These are phyloP conservation scores for Peltaster fructicola DNA, from an alignment of 2,329 filamentous ascomycete species.

Conservation along the genomic window DNA sequence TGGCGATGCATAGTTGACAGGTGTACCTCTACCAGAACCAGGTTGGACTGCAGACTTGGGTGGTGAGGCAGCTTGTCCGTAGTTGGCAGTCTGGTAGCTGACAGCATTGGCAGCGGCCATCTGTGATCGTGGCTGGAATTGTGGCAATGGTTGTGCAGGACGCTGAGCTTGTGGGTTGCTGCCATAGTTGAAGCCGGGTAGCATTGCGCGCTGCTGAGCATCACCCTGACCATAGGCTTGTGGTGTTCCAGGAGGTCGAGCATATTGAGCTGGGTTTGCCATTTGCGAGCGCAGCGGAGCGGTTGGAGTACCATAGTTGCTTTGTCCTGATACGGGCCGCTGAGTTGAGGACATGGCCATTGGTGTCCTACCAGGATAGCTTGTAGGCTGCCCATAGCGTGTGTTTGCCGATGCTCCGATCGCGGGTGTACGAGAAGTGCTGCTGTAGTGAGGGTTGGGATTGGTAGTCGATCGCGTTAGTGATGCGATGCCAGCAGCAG, in stretches of 20 bases:
- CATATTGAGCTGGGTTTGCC: constrained; percentile 13
- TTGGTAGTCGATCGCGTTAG: constrained; percentile 15
- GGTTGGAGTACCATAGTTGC: constrained; percentile 13
- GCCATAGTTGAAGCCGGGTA: constrained; percentile 6
- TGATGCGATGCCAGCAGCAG: constrained; percentile 14
- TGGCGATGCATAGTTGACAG: constrained; percentile 13
- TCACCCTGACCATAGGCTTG: constrained; percentile 11
- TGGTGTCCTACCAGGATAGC: constrained; percentile 11
- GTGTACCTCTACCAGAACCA: constrained; percentile 13
- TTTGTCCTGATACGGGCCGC: constrained; percentile 13
- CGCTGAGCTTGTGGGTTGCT: constrained; percentile 8
- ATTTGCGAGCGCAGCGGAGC: constrained; percentile 9
- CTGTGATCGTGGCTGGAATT: constrained; percentile 11
- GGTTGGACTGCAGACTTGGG: constrained; percentile 9
- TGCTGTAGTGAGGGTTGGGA: constrained; percentile 16
- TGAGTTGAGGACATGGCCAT: constrained; percentile 11
- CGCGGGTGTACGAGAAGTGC: constrained; percentile 17
- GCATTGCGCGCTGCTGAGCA: constrained; percentile 6
- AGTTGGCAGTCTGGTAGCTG: constrained; percentile 10
- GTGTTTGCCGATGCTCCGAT: constrained; percentile 20
- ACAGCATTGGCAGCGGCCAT: constrained; percentile 9
- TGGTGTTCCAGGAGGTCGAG: constrained; percentile 8
- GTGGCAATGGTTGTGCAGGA: constrained; percentile 7
- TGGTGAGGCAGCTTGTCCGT: constrained; percentile 7
- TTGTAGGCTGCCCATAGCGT: constrained; percentile 14